phyloP scores from a whole-genome alignment of 208 protist genomes.

The Leishmania tarentolae region DNA sequence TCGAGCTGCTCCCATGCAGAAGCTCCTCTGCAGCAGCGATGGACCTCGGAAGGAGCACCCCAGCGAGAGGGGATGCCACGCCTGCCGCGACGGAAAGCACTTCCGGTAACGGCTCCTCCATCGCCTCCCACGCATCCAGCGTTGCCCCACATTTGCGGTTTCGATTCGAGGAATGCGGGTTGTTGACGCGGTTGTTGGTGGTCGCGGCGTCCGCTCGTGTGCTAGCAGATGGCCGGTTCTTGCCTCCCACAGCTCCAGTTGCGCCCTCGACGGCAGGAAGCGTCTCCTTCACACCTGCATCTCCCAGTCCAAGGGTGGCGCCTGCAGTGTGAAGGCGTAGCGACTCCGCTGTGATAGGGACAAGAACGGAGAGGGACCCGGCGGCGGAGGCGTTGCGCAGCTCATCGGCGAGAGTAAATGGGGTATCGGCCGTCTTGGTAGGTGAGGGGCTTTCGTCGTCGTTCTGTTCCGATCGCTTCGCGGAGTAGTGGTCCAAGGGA shows the following conservation, averaged over 20 bases:
- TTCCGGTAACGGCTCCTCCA: slow-evolving; percentile 17
- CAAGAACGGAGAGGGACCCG: slow-evolving; percentile 15
- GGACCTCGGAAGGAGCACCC: not conserved
- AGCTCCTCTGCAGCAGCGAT: not conserved
- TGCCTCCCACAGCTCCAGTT: not conserved
- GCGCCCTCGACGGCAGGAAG: not conserved
- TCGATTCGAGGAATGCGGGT: not conserved
- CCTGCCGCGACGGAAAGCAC: not conserved
- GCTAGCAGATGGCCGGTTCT: not conserved
- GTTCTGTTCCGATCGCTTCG: not conserved
- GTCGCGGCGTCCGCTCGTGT: not conserved
- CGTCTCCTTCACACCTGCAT: not conserved
- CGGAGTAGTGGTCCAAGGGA: not conserved
- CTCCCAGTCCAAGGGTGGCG: not conserved
- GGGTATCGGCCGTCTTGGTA: not conserved
- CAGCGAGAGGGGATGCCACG: slow-evolving; percentile 1
- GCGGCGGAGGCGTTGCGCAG: slow-evolving; percentile 6
- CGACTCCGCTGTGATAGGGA: slow-evolving; percentile 30
- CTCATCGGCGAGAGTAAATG: not conserved
- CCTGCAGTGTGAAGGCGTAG: slow-evolving; percentile 25
- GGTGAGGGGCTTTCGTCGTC: not conserved
- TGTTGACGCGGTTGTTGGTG: not conserved
- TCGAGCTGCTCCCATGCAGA: not conserved
- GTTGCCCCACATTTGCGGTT: slow-evolving; percentile 14
- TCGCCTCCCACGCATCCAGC: slow-evolving; percentile 22